These are phyloP conservation scores for Graphilbum ipis-grandicollis DNA, from an alignment of 2,329 filamentous ascomycete genomes.

Conservation along the genomic window DNA sequence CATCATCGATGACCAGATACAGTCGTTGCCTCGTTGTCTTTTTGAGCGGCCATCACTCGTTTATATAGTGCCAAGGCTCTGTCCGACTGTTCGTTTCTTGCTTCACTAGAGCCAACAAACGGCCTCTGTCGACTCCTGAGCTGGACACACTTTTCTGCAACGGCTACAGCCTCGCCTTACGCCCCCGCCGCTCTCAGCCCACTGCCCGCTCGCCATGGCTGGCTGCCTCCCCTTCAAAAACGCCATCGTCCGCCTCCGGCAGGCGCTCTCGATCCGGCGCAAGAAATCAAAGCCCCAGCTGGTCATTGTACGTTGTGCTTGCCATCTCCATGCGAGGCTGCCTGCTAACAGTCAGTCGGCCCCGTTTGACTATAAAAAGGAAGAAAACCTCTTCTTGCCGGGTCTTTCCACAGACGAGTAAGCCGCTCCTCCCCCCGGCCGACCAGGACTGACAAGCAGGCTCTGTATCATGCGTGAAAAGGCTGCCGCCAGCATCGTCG, in stretches of 20 bases:
- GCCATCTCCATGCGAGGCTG: neutral
- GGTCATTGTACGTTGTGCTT: constrained; percentile 25
- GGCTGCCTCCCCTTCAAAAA: constrained; percentile 23
- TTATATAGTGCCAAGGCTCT: too few species aligned
- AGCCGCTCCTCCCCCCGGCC: constrained; percentile 16
- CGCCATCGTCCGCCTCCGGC: constrained; percentile 25
- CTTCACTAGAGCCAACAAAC: too few species aligned
- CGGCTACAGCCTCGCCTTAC: too few species aligned
- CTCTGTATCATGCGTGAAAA: constrained; percentile 9
- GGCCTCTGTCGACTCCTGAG: too few species aligned
- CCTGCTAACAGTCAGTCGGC: constrained; percentile 24
- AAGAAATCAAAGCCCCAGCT: constrained; percentile 22
- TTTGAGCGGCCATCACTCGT: too few species aligned
- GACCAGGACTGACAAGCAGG: too few species aligned
- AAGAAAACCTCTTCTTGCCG: constrained; percentile 28
- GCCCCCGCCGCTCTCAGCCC: neutral
- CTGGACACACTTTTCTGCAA: too few species aligned
- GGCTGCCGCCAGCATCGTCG: constrained; percentile 8
- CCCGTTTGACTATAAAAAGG: constrained; percentile 40
- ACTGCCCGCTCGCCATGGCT: constrained; percentile 10
- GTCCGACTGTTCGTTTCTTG: too few species aligned
- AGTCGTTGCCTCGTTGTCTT: too few species aligned
- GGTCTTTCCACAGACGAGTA: constrained; percentile 43
- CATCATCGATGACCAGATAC: too few species aligned
- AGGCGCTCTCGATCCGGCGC: constrained; percentile 21